Base-by-base conservation (phyloP, 75 land plant genomes). In the Pinus tabuliformis region DNA sequence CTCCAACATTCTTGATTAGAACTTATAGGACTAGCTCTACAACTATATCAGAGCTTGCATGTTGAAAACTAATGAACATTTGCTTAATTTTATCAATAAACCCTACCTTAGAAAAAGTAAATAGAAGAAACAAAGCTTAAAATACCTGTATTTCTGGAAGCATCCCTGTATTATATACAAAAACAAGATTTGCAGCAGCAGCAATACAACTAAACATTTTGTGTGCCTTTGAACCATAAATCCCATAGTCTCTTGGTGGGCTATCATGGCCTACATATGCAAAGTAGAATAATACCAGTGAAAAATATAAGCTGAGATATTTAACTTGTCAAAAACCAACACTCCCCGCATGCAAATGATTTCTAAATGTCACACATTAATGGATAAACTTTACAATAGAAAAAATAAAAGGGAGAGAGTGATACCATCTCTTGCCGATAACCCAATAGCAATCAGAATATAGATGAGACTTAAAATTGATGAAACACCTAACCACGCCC, bases 141-240 rank as follows among this genome's bases (percentile, higher is more conserved):
- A 37, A 39, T 80, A 92, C 96, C 92, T 93, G 96, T 76, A 93
- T 92, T 78, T 93, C 96, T 26, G 96, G 92, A 62, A 92, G 92
- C 86, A 92, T 93, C 57, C 92, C 96, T n/a, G 96, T 92, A 57
- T 92, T 93, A 85, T 85, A 93, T 12, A 88, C 95, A 81, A 93
- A 93, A 73, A 90, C 95, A 54, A 92, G 84, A 78, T 79, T 92
- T 17, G 95, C 94, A 66, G 80, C 30, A 77, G 96, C 90, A 18
- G 90, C 92, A 71, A 93, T 89, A 0, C 82, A 80, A 59, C 70
- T 84, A 61, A 93, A 92, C 6, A 85, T 79, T 66, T 84, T 80
- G 81, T 33, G 75, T 0, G 66, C 37, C 3, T 13, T 75, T 42
- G 90, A 49, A n/a, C 88, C 95, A 30, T 76, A 84, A 59, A 89